Conservation (phyloP, 257 asterid genomes). For the Salvia hispanica region DNA sequence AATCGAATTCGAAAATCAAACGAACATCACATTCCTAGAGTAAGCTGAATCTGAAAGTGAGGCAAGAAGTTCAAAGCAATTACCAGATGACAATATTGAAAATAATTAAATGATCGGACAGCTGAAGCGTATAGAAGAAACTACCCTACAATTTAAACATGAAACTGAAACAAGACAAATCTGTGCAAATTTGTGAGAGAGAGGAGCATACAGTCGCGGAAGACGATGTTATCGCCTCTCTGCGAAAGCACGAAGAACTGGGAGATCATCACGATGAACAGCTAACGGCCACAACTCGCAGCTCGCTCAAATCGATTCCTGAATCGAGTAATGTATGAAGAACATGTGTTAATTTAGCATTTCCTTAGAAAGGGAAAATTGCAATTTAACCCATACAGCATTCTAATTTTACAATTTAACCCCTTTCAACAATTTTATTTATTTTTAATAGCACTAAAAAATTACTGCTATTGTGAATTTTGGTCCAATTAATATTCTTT, state of each 20-base stretch:
- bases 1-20: constrained; percentile 7
- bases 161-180: background rate
- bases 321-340: background rate
- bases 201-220: constrained; percentile 76
- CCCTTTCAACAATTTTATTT: too few relatives aligned
- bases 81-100: background rate
- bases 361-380: too few relatives aligned
- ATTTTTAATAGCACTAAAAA: too few relatives aligned
- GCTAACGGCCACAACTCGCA: background rate
- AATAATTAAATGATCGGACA: background rate
- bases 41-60: background rate
- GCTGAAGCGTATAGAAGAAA: background rate
- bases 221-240: constrained; percentile 98
- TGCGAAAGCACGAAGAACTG: constrained; percentile 98
- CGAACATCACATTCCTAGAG: background rate
- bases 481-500: too few relatives aligned
- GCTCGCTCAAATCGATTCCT: constrained; percentile 31
- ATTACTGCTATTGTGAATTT: too few relatives aligned
- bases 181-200: background rate
- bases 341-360: too few relatives aligned
- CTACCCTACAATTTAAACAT: constrained; percentile 10
- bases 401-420: too few relatives aligned
- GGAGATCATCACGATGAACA: constrained; percentile 61
- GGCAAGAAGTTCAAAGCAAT: background rate
- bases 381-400: too few relatives aligned